Percentiles rank a stretch among this genome's conserved stretches.
phyloP scores from a whole-genome alignment of 805 yeast genomes.

The Spathaspora arborariae region DNA sequence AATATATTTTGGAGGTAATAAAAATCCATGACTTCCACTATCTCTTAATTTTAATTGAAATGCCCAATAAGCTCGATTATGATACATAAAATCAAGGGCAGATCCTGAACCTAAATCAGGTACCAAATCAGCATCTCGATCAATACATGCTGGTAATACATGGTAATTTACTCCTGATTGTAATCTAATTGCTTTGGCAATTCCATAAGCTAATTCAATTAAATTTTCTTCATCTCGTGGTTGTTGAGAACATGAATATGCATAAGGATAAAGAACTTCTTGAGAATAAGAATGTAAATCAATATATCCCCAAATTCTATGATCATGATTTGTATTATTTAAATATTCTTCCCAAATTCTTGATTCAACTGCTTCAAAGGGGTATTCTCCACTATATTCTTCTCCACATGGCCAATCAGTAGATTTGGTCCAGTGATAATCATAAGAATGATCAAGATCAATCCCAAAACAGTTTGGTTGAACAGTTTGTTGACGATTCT shows the following conservation, averaged over 20 bases:
- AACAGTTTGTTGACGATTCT: conserved; percentile 72
- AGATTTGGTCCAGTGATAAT: conserved; percentile 64
- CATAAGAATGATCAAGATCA: conserved; percentile 83
- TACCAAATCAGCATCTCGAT: conserved; percentile 66
- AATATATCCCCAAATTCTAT: conserved; percentile 68
- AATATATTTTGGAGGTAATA: conserved; percentile 67
- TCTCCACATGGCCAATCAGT: conserved; percentile 75
- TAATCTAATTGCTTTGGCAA: conserved; percentile 67
- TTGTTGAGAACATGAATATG: conserved; percentile 65
- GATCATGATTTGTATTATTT: conserved; percentile 45
- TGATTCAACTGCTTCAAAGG: conserved; percentile 52
- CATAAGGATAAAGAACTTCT: conserved; percentile 78
- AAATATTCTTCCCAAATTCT: conserved; percentile 37
- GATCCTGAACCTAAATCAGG: conserved; percentile 80
- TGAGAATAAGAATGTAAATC: conserved; percentile 87
- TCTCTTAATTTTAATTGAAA: conserved; percentile 79
- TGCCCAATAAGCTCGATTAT: conserved; percentile 78
- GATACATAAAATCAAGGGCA: conserved; percentile 80
- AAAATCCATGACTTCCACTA: conserved; percentile 77
- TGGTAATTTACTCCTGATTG: conserved; percentile 61
- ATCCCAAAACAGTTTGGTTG: conserved; percentile 71
- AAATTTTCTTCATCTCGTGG: conserved; percentile 82
- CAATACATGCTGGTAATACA: conserved; percentile 76
- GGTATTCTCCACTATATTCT: conserved; percentile 71
- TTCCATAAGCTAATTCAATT: conserved; percentile 76